Conservation (phyloP, 371 early-diverging fungal genomes). For the Rhizopus sp. region DNA sequence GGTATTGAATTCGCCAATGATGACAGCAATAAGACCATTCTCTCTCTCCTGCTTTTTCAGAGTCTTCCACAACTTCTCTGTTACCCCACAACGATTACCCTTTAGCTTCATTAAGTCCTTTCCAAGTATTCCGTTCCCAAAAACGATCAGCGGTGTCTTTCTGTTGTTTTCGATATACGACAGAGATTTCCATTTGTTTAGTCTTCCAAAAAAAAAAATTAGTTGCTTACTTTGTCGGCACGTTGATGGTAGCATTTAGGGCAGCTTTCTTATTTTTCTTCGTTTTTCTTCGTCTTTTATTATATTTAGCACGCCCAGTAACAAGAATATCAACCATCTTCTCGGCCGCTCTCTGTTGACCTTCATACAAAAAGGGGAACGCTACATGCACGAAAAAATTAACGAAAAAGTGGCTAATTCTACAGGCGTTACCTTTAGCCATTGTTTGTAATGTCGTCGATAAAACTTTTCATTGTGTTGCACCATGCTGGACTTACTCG, state of each 20-base stretch:
- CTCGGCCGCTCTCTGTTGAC: too few relatives aligned
- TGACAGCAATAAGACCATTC: neutral
- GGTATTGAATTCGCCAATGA: neutral
- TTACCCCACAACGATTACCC: neutral
- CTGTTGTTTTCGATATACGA: neutral
- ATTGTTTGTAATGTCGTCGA: neutral
- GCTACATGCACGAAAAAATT: neutral
- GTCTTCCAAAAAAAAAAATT: neutral
- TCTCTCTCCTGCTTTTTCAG: neutral
- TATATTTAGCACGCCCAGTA: neutral
- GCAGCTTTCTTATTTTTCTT: neutral
- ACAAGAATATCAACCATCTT: constrained; percentile 8
- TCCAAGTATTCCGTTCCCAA: constrained; percentile 3
- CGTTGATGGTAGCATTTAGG: too few relatives aligned
- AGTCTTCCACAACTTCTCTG: neutral
- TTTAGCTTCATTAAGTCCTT: constrained; percentile 6
- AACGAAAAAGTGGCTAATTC: neutral
- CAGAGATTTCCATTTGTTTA: neutral
- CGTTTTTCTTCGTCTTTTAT: neutral
- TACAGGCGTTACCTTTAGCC: too few relatives aligned
- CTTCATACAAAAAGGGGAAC: constrained; percentile 8
- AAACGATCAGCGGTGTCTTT: constrained; percentile 2
- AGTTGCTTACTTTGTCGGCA: neutral
- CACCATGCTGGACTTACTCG: too few relatives aligned
- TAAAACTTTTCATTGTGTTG: too few relatives aligned